Conservation (phyloP, 78 protist genomes). For the Emiliania huxleyi region DNA sequence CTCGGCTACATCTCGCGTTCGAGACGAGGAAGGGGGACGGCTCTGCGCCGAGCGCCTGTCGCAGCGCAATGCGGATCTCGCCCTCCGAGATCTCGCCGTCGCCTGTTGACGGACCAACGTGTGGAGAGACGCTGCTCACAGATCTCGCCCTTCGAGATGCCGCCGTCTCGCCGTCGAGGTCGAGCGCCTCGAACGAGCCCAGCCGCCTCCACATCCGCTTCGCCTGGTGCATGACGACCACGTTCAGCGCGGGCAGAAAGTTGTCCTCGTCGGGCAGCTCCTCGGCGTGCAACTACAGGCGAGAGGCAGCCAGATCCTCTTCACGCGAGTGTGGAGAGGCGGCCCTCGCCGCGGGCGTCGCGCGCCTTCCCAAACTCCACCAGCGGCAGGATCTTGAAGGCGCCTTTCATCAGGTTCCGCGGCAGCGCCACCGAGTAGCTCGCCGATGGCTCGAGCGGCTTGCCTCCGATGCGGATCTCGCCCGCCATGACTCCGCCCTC, state of each 20-base stretch:
- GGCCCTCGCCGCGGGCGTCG: too few species aligned
- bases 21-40: not conserved
- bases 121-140: too few species aligned
- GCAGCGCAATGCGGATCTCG: not conserved
- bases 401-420: not conserved
- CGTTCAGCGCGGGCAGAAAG: not conserved
- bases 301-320: too few species aligned
- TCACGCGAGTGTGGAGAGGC: too few species aligned
- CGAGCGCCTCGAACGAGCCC: not conserved
- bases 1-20: too few species aligned
- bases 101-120: too few species aligned
- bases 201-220: not conserved
- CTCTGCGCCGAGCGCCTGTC: not conserved
- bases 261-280: not conserved
- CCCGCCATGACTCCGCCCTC: not conserved
- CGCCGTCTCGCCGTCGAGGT: not conserved
- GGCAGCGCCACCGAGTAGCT: not conserved
- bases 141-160: too few species aligned
- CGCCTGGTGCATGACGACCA: constrained; percentile 1
- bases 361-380: not conserved
- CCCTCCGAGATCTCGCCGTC: too few species aligned
- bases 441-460: not conserved
- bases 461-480: not conserved
- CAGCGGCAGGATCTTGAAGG: not conserved
- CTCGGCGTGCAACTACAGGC: not conserved